Conservation (phyloP, 176 grass and related monocot genomes). For the Lolium multiflorum region DNA sequence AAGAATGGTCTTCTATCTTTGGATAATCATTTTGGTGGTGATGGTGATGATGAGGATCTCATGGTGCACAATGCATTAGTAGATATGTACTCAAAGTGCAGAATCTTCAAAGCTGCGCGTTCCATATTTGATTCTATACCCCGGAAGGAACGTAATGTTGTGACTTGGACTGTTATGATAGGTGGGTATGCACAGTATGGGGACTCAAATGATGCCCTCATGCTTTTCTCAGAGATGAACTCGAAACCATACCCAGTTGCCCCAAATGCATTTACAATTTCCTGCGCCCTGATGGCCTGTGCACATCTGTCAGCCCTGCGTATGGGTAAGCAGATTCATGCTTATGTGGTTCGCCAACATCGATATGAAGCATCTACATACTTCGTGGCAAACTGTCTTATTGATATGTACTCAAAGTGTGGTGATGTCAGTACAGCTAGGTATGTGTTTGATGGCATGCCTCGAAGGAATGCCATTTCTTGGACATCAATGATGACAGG, state of each 20-base stretch:
- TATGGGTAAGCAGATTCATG: constrained; percentile 86
- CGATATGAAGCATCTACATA: constrained; percentile 42
- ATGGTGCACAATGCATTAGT: constrained; percentile 84
- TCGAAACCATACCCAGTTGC: constrained; percentile 42
- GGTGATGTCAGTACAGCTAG: constrained; percentile 71
- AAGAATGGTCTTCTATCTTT: constrained; percentile 64
- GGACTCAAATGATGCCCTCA: constrained; percentile 71
- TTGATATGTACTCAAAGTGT: constrained; percentile 93
- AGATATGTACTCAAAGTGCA: constrained; percentile 97
- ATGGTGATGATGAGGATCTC: constrained; percentile 55
- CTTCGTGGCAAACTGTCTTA: constrained; percentile 78
- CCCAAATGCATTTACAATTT: constrained; percentile 82
- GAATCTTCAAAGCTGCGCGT: constrained; percentile 57
- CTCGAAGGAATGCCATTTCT: constrained; percentile 69
- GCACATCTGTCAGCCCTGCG: constrained; percentile 72
- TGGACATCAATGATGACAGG: constrained; percentile 92
- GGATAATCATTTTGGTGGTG: constrained; percentile 49
- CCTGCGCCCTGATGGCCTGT: constrained; percentile 86
- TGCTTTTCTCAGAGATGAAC: constrained; percentile 74
- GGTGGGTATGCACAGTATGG: constrained; percentile 85
- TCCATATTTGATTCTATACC: constrained; percentile 76
- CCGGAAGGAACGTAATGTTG: constrained; percentile 61
- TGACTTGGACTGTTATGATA: constrained; percentile 96
- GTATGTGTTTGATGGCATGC: constrained; percentile 73
- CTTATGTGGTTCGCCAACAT: constrained; percentile 63